A percentile compares a stretch with the other conserved stretches of the same genome.
Conservation (phyloP, 2,329 filamentous ascomycete species). For the Hymenoscyphus scutula region DNA sequence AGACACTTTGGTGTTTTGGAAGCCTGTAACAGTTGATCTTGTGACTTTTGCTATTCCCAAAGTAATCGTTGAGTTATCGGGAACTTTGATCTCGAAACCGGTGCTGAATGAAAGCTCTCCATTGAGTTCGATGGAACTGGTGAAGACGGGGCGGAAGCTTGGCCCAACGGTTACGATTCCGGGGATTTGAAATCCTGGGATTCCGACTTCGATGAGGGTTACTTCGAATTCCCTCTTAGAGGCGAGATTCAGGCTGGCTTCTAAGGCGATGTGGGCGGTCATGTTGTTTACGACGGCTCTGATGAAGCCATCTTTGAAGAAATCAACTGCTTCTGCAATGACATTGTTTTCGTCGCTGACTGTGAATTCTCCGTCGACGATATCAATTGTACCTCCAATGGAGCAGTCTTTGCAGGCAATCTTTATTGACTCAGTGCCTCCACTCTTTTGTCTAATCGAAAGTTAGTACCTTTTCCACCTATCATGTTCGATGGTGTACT, state of each 20-base stretch:
- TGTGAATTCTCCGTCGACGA: conserved; percentile 16
- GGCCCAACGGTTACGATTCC: conserved; percentile 17
- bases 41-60: conserved; percentile 14
- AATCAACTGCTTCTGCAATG: conserved; percentile 11
- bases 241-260: conserved; percentile 9
- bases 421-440: neutral
- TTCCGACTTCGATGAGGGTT: conserved; percentile 10
- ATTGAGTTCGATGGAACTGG: conserved; percentile 9
- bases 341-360: conserved; percentile 10
- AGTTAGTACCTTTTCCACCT: neutral
- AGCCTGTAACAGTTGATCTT: conserved; percentile 11
- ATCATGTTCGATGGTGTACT: neutral
- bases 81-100: conserved; percentile 17
- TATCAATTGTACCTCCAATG: conserved; percentile 13
- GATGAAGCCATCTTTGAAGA: conserved; percentile 15
- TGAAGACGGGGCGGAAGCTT: conserved; percentile 13
- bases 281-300: conserved; percentile 16
- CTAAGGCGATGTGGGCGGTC: conserved; percentile 14
- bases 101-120: conserved; percentile 12
- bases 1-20: conserved; percentile 9
- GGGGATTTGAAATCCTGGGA: conserved; percentile 18
- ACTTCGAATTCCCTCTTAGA: conserved; percentile 9
- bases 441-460: neutral
- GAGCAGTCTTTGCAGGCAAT: conserved; percentile 17
- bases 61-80: conserved; percentile 16